Conservation (phyloP, 495 filamentous ascomycete genomes). For the Amniculicola lignicola region DNA sequence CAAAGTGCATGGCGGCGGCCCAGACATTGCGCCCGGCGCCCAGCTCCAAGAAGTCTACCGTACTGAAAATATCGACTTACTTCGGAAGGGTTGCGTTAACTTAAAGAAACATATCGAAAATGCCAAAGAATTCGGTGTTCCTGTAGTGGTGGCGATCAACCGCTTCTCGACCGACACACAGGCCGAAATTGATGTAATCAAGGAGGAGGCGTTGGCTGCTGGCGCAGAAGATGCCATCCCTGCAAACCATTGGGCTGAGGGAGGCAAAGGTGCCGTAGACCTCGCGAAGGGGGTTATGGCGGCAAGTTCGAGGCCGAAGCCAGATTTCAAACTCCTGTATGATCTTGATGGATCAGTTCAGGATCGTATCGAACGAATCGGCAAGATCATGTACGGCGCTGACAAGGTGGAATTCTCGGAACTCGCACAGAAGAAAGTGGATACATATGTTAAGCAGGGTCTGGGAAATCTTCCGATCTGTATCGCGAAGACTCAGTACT, state of each 20-base stretch:
- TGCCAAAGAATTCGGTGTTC: constrained; percentile 81
- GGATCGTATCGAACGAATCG: constrained; percentile 88
- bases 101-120: constrained; percentile 90
- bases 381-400: constrained; percentile 89
- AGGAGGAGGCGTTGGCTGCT: constrained; percentile 86
- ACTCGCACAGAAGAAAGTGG: constrained; percentile 90
- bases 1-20: constrained; percentile 95
- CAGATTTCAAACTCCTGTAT: constrained; percentile 84
- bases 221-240: constrained; percentile 91
- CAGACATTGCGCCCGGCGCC: constrained; percentile 82
- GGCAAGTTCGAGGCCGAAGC: constrained; percentile 76
- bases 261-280: constrained; percentile 85
- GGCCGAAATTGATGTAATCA: constrained; percentile 83
- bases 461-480: constrained; percentile 92
- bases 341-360: constrained; percentile 74
- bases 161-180: constrained; percentile 91
- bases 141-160: constrained; percentile 98
- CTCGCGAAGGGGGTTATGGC: constrained; percentile 83
- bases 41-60: constrained; percentile 80
- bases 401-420: constrained; percentile 89
- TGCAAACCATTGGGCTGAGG: constrained; percentile 96
- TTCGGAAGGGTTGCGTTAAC: constrained; percentile 88
- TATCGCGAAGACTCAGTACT: constrained; percentile 97
- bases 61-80: constrained; percentile 86
- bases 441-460: constrained; percentile 88